Conservation (phyloP, 1,284 basidiomycete genomes). For the Leccinum solheimii region DNA sequence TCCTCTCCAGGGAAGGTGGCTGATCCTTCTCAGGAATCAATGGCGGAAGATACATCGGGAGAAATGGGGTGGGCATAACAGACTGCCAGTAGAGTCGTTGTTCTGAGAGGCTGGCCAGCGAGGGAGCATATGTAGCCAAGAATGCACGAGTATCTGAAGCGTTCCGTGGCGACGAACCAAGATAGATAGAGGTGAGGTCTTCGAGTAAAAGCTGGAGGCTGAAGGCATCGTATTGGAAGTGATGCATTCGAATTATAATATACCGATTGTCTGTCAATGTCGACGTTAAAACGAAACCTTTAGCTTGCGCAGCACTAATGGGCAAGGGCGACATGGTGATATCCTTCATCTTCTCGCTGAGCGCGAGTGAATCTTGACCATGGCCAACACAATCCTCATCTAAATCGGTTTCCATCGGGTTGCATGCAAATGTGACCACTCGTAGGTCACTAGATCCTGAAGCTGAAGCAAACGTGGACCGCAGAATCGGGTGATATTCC, state of each 20-base stretch:
- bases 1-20: slow-evolving; percentile 8
- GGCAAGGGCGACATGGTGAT: slow-evolving; percentile 40
- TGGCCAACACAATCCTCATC: slow-evolving; percentile 26
- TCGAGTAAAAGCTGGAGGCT: slow-evolving; percentile 45
- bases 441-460: slow-evolving; percentile 34
- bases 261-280: slow-evolving; percentile 27
- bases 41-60: slow-evolving; percentile 37
- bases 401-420: slow-evolving; percentile 15
- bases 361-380: slow-evolving; percentile 17
- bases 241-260: slow-evolving; percentile 48
- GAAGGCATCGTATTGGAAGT: slow-evolving; percentile 55
- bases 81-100: slow-evolving; percentile 45
- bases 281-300: slow-evolving; percentile 37
- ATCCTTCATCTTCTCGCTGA: slow-evolving; percentile 36
- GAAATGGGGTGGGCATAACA: slow-evolving; percentile 34
- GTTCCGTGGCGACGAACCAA: slow-evolving; percentile 26
- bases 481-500: slow-evolving; percentile 41
- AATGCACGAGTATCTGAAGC: slow-evolving; percentile 38
- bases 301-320: slow-evolving; percentile 35
- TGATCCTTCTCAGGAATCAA: slow-evolving; percentile 9
- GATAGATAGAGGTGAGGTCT: slow-evolving; percentile 42
- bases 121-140: slow-evolving; percentile 31
- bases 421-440: slow-evolving; percentile 40
- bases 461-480: slow-evolving; percentile 44
- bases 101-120: slow-evolving; percentile 23